Conservation (phyloP, 1,284 basidiomycete species). For the Cryptococcus jaspeensis region DNA sequence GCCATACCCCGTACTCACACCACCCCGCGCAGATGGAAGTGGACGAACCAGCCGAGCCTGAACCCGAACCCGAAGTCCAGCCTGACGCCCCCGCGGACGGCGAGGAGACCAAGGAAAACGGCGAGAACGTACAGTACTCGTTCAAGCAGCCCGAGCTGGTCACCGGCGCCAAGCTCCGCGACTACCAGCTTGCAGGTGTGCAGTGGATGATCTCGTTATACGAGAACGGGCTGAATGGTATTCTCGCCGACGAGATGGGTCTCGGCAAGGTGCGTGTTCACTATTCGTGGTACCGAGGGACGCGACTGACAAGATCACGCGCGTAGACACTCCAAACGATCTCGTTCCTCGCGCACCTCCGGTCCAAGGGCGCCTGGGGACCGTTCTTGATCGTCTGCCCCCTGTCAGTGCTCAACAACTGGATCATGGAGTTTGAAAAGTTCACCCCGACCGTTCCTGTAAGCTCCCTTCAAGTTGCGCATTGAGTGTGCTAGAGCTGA, state of each 20-base stretch:
- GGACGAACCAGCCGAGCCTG: neutral
- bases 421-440: constrained; percentile 80
- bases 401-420: constrained; percentile 87
- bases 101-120: constrained; percentile 23
- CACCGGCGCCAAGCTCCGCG: constrained; percentile 79
- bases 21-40: neutral
- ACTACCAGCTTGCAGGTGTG: constrained; percentile 91
- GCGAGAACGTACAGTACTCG: constrained; percentile 38
- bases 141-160: constrained; percentile 71
- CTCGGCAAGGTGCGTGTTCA: constrained; percentile 68
- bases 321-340: constrained; percentile 86
- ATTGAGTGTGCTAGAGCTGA: constrained; percentile 3
- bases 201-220: constrained; percentile 95
- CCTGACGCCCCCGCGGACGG: constrained; percentile 17
- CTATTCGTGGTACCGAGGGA: neutral
- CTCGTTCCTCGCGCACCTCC: constrained; percentile 84
- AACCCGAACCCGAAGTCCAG: constrained; percentile 6
- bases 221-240: constrained; percentile 92
- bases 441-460: constrained; percentile 70
- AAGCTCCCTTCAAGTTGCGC: neutral
- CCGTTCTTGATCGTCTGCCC: constrained; percentile 91
- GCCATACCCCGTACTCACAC: neutral
- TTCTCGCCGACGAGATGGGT: constrained; percentile 83
- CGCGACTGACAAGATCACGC: neutral
- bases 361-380: constrained; percentile 68